phyloP scores from a whole-genome alignment of 2,329 filamentous ascomycete genomes.

The Davidsoniella virescens region DNA sequence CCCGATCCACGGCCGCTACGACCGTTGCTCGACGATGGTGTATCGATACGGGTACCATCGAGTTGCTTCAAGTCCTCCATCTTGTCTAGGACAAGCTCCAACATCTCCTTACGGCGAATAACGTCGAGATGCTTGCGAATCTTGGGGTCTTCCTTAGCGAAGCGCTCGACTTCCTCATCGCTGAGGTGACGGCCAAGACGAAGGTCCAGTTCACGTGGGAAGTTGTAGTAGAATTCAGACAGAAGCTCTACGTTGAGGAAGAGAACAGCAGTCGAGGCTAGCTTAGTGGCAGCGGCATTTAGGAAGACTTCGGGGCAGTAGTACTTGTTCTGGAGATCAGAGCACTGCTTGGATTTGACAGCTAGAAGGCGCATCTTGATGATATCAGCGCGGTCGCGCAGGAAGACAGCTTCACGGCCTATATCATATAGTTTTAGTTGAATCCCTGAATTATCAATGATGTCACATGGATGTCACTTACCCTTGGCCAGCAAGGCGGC shows the following conservation, averaged over 20 bases:
- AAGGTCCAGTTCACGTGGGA: slow-evolving; percentile 79
- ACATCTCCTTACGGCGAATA: slow-evolving; percentile 76
- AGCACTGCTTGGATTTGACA: slow-evolving; percentile 80
- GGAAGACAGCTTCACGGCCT: slow-evolving; percentile 88
- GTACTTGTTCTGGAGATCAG: slow-evolving; percentile 75
- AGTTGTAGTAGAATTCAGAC: slow-evolving; percentile 95
- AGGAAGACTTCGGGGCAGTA: slow-evolving; percentile 94
- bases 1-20: slow-evolving; percentile 11
- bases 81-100: slow-evolving; percentile 87
- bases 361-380: slow-evolving; percentile 81
- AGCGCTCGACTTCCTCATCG: slow-evolving; percentile 68
- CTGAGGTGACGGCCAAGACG: slow-evolving; percentile 68
- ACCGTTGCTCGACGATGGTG: not conserved
- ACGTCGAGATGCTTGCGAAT: slow-evolving; percentile 80
- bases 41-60: slow-evolving; percentile 37
- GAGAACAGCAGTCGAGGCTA: slow-evolving; percentile 85
- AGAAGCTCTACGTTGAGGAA: slow-evolving; percentile 96
- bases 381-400: slow-evolving; percentile 78
- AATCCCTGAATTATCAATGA: not conserved
- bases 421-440: slow-evolving; percentile 15
- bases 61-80: slow-evolving; percentile 82
- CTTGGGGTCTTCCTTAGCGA: slow-evolving; percentile 85
- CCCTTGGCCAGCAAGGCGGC: slow-evolving; percentile 69
- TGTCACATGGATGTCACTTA: slow-evolving; percentile 24
- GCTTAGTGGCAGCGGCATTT: slow-evolving; percentile 89